Conservation (phyloP, 2,329 filamentous ascomycete genomes). For the Alternaria sp. region DNA sequence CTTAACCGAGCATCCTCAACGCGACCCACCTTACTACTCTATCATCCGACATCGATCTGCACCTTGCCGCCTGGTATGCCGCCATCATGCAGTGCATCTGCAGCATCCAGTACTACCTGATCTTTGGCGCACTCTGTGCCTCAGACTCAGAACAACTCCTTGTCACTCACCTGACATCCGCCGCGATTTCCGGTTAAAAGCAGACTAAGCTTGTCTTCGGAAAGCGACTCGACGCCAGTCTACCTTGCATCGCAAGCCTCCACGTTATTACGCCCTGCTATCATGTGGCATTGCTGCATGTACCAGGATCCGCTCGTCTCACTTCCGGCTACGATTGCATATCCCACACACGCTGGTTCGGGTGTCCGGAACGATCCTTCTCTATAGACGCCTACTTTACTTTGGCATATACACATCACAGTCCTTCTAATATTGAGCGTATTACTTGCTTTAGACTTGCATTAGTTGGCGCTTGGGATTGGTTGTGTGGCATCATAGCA, state of each 20-base stretch:
- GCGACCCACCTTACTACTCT: constrained; percentile 28
- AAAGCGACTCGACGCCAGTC: constrained; percentile 25
- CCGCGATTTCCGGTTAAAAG: constrained; percentile 31
- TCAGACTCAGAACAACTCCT: constrained; percentile 23
- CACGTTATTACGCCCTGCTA: constrained; percentile 17
- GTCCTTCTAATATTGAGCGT: constrained; percentile 50
- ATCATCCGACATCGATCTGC: constrained; percentile 27
- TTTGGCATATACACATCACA: constrained; percentile 30
- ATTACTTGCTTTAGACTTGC: constrained; percentile 35
- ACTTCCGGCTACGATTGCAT: constrained; percentile 38
- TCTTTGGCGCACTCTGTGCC: constrained; percentile 36
- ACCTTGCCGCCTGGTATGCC: constrained; percentile 27
- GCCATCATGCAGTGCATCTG: constrained; percentile 35
- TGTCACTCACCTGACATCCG: constrained; percentile 33
- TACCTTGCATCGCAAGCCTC: constrained; percentile 19
- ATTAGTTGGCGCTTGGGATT: constrained; percentile 45
- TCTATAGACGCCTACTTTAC: constrained; percentile 40
- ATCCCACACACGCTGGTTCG: constrained; percentile 49
- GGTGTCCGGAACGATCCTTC: constrained; percentile 42
- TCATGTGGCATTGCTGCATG: constrained; percentile 30
- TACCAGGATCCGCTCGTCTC: constrained; percentile 27
- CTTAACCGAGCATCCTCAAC: constrained; percentile 16
- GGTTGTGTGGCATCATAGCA: constrained; percentile 26
- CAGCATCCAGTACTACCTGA: constrained; percentile 36
- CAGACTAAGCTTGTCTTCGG: constrained; percentile 20